Evolutionary conservation across 192 early-diverging fungal species (phyloP), one percentile per base, ranked within the genome.

Genomic region (Spinellus fusiger): DNA sequence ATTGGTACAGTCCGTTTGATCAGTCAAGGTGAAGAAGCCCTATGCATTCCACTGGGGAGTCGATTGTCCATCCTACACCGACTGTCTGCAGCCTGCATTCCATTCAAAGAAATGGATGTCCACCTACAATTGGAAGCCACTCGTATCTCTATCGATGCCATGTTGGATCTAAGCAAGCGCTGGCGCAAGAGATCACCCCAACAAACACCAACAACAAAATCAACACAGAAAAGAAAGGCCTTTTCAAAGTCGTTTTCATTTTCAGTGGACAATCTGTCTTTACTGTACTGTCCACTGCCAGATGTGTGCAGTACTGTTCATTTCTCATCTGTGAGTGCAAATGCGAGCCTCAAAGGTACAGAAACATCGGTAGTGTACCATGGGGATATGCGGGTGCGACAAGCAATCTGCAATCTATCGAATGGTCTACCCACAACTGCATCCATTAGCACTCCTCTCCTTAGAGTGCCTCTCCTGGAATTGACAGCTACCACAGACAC

Each of bases 1-100:
- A 33, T 78, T 23, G 73, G 65, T 12, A 59, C 71, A 3, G 50
- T 70, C 0, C 18, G 38, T 10, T 3, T 71, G 2, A 20, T 23
- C 18, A 28, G 32, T n/a, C 6, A 12, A 37, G 5, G 4, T 13
- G 9, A 32, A 54, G 4, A 64, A 0, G 58, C 32, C 13, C 15
- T 71, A 18, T 22, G 23, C 6, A 26, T 78, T 13, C 70, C 73
- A 8, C n/a, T 44, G 31, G 23, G 54, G 0, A 56, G 62, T n/a
- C 35, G 26, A 5, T 29, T 78, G 7, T 59, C 49, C 0, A 34
- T 78, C 20, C 75, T 63, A 15, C 73, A 64, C 58, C 63, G 70
- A 62, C 61, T 78, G 25, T 69, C 66, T 9, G 70, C 76, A 18
- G 62, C 66, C 0, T 78, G 76, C 61, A 53, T 71, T 1, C 63